Evolutionary conservation across 1,139 yeast species (phyloP), one percentile per base, ranked within the genome.

Genomic region (Entelexis paramagnoliae): DNA sequence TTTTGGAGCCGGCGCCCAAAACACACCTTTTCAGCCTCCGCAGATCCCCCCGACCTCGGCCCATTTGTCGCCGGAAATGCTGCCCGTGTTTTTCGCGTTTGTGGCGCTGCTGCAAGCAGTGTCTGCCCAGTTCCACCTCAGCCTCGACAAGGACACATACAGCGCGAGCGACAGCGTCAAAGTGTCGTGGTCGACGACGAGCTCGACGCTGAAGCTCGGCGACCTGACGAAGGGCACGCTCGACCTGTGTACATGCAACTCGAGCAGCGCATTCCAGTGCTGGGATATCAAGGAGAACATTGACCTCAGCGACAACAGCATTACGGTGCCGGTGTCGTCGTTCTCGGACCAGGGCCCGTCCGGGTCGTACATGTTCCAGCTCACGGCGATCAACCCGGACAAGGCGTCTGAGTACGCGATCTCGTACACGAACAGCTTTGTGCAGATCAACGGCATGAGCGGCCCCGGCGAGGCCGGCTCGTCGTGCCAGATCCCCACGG

Each of bases 171-270:
- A 73, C 10, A 50, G 70, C 0, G 65, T 89, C 39, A 64, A 70
- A 0, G 58, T 89, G 38, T 59, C 68, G 33, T 88, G 96, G 94
- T 17, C 50, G 10, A 65, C 68, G 6, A 91, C 85, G 59, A 75
- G 72, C 28, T 65, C 70, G 16, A 60, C 61, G 4, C 86, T 84
- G 1, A 58, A 72, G 0, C 63, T 83, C 47, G 50, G 62, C 1
- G 71, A 76, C 13, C 74, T 78, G 32, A 58, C 67, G 5, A 56
- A 68, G 0, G 79, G 76, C 57, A 71, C 81, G 1, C 71, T 89
- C 53, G 67, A 71, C 30, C 70, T 89, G 52, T 81, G 93, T 68
- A 77, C 60, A 9, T 55, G 53, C 50, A 38, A 32, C 40, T 14
- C 47, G 13, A 41, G 45, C 28, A 35, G 19, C 28, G 24, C 3